phyloP scores from a whole-genome alignment of 805 yeast genomes.

The Yamadazyma paraphyllophila region DNA sequence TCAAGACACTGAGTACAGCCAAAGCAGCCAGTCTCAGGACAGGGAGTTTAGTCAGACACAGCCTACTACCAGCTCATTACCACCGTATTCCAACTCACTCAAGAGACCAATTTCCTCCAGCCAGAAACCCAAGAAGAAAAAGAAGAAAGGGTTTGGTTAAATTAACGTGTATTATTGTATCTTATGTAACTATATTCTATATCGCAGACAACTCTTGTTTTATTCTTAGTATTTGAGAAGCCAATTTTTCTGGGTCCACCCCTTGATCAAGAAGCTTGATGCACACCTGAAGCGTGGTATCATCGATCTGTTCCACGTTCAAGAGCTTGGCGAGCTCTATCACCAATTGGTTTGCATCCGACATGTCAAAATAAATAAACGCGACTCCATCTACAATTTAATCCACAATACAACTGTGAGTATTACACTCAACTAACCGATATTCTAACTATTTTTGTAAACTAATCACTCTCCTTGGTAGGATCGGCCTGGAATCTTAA shows the following conservation, averaged over 20 bases:
- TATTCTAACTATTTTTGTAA: not conserved
- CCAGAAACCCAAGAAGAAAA: conserved; percentile 30
- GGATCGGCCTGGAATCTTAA: conserved; percentile 72
- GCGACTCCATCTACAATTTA: not conserved
- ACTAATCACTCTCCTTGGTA: conserved; percentile 25
- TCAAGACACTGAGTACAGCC: not conserved
- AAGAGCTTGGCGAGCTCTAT: conserved; percentile 26
- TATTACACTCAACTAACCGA: not conserved
- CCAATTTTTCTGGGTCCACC: conserved; percentile 36
- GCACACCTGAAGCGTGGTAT: conserved; percentile 29
- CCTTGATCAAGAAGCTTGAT: conserved; percentile 35
- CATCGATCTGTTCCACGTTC: conserved; percentile 24
- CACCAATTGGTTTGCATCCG: conserved; percentile 14
- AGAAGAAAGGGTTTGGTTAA: conserved; percentile 47
- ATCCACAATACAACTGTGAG: too few species aligned
- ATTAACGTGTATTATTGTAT: conserved; percentile 4
- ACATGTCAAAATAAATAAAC: not conserved
- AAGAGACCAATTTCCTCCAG: conserved; percentile 1
- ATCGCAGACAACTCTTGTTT: conserved; percentile 21
- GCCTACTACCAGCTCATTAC: not conserved
- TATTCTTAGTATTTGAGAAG: conserved; percentile 23
- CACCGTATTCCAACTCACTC: not conserved
- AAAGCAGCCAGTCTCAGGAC: not conserved
- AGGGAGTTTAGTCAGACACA: not conserved
- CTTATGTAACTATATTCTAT: not conserved